Evolutionary conservation across 192 early-diverging fungal species (phyloP).

Genomic region (Coemansia javaensis): DNA sequence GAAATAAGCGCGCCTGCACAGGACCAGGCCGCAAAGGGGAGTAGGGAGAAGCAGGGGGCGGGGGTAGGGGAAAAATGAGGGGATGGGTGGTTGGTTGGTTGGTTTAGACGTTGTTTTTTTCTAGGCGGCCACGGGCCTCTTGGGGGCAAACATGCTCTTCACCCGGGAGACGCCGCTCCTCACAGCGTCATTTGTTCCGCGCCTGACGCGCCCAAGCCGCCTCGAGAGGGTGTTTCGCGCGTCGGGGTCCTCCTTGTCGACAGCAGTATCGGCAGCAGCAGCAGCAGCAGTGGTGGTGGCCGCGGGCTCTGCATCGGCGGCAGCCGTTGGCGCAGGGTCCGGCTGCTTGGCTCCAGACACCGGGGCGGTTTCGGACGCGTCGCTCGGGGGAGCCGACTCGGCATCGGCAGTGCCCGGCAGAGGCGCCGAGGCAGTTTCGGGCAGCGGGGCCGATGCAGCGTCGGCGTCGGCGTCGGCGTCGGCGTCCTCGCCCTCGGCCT

Average conservation of each 20-base stretch:
- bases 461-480: too few relatives aligned
- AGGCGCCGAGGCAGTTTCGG: too few relatives aligned
- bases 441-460: too few relatives aligned
- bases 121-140: constrained; percentile 15
- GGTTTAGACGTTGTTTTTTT: neutral
- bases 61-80: neutral
- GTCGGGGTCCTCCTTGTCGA: constrained; percentile 12
- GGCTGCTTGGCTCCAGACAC: too few relatives aligned
- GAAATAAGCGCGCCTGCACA: too few relatives aligned
- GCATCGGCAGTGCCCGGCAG: too few relatives aligned
- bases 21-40: too few relatives aligned
- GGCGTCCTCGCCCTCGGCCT: too few relatives aligned
- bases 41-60: too few relatives aligned
- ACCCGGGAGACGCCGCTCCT: constrained; percentile 43
- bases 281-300: constrained; percentile 1
- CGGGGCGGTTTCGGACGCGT: too few relatives aligned
- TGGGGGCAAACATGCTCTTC: constrained; percentile 38
- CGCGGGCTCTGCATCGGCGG: neutral
- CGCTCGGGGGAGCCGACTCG: too few relatives aligned
- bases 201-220: constrained; percentile 22
- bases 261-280: neutral
- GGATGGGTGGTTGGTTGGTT: neutral
- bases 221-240: constrained; percentile 9
- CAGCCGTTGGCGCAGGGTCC: neutral
- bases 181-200: constrained; percentile 35